Evolutionary conservation across 306 rosid genomes (phyloP).

Genomic region (Luffa acutangula): DNA sequence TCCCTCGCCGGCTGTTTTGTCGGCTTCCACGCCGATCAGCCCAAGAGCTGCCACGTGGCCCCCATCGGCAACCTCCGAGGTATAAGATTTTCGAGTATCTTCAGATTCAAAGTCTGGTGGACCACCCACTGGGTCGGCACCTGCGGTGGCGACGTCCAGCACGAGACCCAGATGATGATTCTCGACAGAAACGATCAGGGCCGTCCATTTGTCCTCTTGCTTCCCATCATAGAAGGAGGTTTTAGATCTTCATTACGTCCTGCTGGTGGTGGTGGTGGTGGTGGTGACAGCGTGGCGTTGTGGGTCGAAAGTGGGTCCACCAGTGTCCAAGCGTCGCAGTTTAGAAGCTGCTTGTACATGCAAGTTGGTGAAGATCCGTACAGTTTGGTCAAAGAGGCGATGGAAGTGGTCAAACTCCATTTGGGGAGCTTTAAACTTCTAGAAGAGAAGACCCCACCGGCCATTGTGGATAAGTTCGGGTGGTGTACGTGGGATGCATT

Average conservation of each 20-base stretch:
- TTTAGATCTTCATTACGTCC: conserved; percentile 45
- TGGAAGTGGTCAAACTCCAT: conserved; percentile 28
- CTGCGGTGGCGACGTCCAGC: conserved; percentile 34
- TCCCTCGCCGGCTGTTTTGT: conserved; percentile 35
- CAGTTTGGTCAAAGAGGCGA: conserved; percentile 31
- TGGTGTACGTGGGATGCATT: conserved; percentile 90
- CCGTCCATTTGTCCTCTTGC: conserved; percentile 44
- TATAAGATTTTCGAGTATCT: conserved; percentile 43
- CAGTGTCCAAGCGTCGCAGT: conserved; percentile 23
- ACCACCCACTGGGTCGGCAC: conserved; percentile 54
- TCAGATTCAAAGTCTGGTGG: conserved; percentile 78
- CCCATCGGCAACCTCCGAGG: conserved; percentile 34
- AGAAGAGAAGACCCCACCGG: conserved; percentile 49
- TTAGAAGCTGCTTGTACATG: conserved; percentile 40
- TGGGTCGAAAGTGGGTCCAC: conserved; percentile 70
- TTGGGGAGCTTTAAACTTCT: conserved; percentile 45
- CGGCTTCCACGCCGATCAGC: conserved; percentile 33
- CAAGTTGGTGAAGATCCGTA: conserved; percentile 46
- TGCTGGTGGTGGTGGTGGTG: conserved; percentile 14
- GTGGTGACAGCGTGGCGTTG: conserved; percentile 20
- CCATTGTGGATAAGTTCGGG: conserved; percentile 51
- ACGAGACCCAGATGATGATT: conserved; percentile 54
- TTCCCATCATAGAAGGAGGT: conserved; percentile 50
- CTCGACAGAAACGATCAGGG: conserved; percentile 22
- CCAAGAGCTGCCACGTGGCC: conserved; percentile 31